A percentile compares a stretch with the other conserved stretches of the same genome.
These are phyloP conservation scores for Beauveria pseudobassiana DNA, from an alignment of 2,329 filamentous ascomycete genomes.

Conservation along the genomic window DNA sequence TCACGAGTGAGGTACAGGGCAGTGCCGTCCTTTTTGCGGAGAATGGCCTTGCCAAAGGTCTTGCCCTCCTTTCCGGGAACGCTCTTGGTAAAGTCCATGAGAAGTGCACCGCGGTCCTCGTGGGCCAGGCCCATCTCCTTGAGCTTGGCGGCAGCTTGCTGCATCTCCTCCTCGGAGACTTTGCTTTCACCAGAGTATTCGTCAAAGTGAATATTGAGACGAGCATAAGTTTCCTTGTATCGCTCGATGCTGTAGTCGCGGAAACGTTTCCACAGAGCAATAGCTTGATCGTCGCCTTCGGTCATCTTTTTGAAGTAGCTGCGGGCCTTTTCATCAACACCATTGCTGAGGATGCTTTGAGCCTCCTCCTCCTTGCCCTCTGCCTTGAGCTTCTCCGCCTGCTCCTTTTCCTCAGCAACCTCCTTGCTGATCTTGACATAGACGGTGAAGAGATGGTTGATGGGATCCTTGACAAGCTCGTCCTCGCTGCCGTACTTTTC, in stretches of 20 bases:
- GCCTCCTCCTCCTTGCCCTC: constrained; percentile 60
- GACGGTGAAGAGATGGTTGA: constrained; percentile 75
- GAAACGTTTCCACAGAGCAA: constrained; percentile 58
- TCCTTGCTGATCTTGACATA: constrained; percentile 69
- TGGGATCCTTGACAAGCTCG: constrained; percentile 62
- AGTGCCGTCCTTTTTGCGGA: constrained; percentile 67
- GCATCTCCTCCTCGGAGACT: constrained; percentile 60
- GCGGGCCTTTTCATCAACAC: constrained; percentile 67
- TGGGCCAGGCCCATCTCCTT: constrained; percentile 57
- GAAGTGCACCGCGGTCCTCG: constrained; percentile 63
- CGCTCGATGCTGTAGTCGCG: constrained; percentile 59
- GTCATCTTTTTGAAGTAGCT: constrained; percentile 66
- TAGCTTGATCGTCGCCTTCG: constrained; percentile 53
- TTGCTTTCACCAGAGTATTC: constrained; percentile 70
- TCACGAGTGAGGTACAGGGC: constrained; percentile 73
- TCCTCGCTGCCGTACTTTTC: constrained; percentile 69
- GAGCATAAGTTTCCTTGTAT: constrained; percentile 61
- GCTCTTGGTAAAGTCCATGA: constrained; percentile 65
- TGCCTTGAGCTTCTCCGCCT: constrained; percentile 31
- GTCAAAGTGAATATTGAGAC: constrained; percentile 65
- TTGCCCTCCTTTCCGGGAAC: constrained; percentile 60
- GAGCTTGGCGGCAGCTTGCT: constrained; percentile 52
- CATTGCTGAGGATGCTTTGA: constrained; percentile 38
- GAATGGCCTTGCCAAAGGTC: constrained; percentile 61
- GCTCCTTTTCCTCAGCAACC: constrained; percentile 23